phyloP scores from a whole-genome alignment of 192 early-diverging fungal species.

The Rhizoclosmatium sp. region DNA sequence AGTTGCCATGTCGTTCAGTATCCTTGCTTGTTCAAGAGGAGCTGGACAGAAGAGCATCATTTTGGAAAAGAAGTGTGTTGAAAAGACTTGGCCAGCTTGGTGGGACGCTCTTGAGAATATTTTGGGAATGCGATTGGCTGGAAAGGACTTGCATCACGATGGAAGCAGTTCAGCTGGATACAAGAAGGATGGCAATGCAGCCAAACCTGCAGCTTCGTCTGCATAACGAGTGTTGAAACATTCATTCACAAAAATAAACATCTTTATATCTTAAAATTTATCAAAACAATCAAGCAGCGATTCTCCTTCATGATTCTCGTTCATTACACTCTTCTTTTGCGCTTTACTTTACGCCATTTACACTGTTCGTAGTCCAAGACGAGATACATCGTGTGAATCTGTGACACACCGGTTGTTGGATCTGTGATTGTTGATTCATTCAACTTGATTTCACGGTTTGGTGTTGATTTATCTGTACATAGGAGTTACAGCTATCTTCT shows the following conservation, averaged over 20 bases:
- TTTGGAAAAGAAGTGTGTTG: constrained; percentile 95
- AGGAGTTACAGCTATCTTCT: not conserved
- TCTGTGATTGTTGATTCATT: constrained; percentile 23
- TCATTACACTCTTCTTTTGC: constrained; percentile 21
- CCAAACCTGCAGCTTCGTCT: not conserved
- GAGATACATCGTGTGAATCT: constrained; percentile 34
- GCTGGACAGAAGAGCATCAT: constrained; percentile 48
- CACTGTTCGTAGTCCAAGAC: constrained; percentile 40
- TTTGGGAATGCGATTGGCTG: constrained; percentile 67
- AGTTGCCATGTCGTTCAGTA: constrained; percentile 95
- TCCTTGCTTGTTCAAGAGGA: constrained; percentile 77
- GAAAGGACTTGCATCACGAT: constrained; percentile 54
- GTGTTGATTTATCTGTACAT: constrained; percentile 15
- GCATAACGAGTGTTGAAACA: too few relatives aligned
- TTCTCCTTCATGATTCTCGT: too few relatives aligned
- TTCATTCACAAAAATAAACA: too few relatives aligned
- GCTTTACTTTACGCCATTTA: constrained; percentile 39
- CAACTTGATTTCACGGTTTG: constrained; percentile 38
- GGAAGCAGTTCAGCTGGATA: constrained; percentile 36
- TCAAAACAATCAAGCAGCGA: too few relatives aligned
- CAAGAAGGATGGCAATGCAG: constrained; percentile 26
- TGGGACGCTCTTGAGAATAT: constrained; percentile 92
- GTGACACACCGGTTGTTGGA: constrained; percentile 7
- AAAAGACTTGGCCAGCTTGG: constrained; percentile 99
- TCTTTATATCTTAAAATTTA: too few relatives aligned